phyloP scores from a whole-genome alignment of 2,329 filamentous ascomycete genomes.

The Achaetomium macrosporum region DNA sequence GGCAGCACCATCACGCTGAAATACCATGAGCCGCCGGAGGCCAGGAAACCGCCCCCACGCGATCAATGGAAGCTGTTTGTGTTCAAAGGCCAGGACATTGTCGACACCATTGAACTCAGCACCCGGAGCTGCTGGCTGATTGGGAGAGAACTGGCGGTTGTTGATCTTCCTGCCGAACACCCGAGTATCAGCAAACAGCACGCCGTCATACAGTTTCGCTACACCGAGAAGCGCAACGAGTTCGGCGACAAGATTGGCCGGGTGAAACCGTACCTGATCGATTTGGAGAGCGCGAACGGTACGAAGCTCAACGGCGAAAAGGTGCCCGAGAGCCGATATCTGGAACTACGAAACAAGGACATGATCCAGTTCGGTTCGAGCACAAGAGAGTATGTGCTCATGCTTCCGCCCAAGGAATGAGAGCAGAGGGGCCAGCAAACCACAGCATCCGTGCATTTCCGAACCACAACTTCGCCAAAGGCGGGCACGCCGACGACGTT shows the following conservation, averaged over 20 bases:
- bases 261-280: constrained; percentile 84
- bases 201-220: constrained; percentile 88
- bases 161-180: constrained; percentile 80
- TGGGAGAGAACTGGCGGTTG: constrained; percentile 72
- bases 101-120: constrained; percentile 75
- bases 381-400: constrained; percentile 89
- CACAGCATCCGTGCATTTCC: background rate
- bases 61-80: constrained; percentile 86
- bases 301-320: constrained; percentile 73
- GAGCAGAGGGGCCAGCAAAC: background rate
- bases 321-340: constrained; percentile 69
- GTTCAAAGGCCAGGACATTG: constrained; percentile 75
- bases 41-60: constrained; percentile 74
- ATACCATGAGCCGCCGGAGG: constrained; percentile 92
- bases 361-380: constrained; percentile 83
- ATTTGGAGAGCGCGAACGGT: constrained; percentile 89
- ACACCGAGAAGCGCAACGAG: constrained; percentile 76
- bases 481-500: too few species aligned
- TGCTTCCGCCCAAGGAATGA: constrained; percentile 54
- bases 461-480: too few species aligned
- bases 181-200: constrained; percentile 94
- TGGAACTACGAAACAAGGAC: constrained; percentile 85
- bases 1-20: constrained; percentile 78
- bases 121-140: constrained; percentile 84
- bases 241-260: constrained; percentile 76